Evolutionary conservation across 257 asterid genomes (phyloP), one percentile per base, ranked within the genome.

Genomic region (Nicotiana tabacum): DNA sequence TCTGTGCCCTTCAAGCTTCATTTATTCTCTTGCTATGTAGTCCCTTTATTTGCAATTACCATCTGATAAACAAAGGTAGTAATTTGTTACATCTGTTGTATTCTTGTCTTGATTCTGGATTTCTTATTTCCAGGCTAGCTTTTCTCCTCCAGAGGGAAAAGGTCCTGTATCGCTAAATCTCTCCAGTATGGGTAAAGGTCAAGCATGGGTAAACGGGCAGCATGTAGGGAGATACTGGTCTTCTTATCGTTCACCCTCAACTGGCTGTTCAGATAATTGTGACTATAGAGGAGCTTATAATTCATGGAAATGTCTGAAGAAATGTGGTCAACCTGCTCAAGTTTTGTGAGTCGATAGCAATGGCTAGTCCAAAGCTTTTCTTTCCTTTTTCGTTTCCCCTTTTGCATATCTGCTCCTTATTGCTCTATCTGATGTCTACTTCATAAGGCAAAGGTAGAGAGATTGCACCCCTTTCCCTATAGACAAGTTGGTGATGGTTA

Each of bases 271-370:
- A 7, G 86, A 88, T 48, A 85, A 77, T 9, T 93, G 98, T 56
- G 97, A 93, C 86, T 93, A 93, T 57, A 88, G 95, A 86, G 98
- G 98, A 87, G 57, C 91, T 80, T 91, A 92, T 65, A 87, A 91
- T 78, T 80, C 95, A 30, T 87, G 86, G 66, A 92, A 91, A 85
- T 93, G 98, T 87, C 55, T 91, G 70, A 93, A 89, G 85, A 90
- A 89, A 48, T 93, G 98, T 64, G 94, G 95, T 48, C 93, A 93
- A 84, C 95, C 98, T n/a, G 91, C 98, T 82, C 98, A 93, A 88
- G 90, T 83, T 70, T 78, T 91, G 97, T 93, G 86, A 88, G 95
- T 53, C 1, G 43, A 78, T 33, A 32, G 15, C 48, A 46, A 46
- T 9, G 18, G 35, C 39, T 61, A 9, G 6, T 37, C 8, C 43